phyloP scores from a whole-genome alignment of 805 yeast genomes.

The Isabelozyma pseudorhagii region DNA sequence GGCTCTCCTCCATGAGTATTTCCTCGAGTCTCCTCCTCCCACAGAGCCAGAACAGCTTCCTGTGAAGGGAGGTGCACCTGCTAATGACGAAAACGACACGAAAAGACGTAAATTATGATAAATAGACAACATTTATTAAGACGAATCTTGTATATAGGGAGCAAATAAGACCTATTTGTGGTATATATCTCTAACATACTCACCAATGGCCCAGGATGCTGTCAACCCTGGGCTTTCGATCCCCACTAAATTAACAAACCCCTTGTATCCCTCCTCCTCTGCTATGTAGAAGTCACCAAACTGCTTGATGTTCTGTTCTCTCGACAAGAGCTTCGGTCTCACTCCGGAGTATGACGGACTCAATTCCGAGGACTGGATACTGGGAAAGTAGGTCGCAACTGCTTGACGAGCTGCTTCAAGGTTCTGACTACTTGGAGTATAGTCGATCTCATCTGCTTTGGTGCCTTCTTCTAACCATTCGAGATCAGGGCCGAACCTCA shows the following conservation, averaged over 20 bases:
- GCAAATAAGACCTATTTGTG: constrained; percentile 7
- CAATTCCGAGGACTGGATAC: constrained; percentile 47
- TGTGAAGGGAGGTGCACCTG: constrained; percentile 23
- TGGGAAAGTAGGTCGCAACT: constrained; percentile 62
- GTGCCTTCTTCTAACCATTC: constrained; percentile 60
- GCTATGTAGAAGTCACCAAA: constrained; percentile 75
- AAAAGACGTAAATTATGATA: constrained; percentile 17
- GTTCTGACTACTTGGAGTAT: constrained; percentile 47
- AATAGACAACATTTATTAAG: neutral
- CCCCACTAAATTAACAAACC: constrained; percentile 76
- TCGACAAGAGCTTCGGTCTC: constrained; percentile 67
- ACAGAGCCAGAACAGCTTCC: constrained; percentile 68
- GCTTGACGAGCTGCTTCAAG: constrained; percentile 55
- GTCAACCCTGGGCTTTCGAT: constrained; percentile 93
- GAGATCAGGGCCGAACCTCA: constrained; percentile 85
- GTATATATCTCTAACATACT: constrained; percentile 49
- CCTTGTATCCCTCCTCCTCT: constrained; percentile 68
- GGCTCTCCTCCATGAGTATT: constrained; percentile 66
- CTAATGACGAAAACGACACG: constrained; percentile 9
- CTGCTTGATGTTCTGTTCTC: constrained; percentile 28
- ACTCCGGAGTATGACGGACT: constrained; percentile 77
- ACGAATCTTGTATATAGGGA: neutral
- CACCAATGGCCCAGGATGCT: constrained; percentile 77
- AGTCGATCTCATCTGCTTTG: constrained; percentile 36
- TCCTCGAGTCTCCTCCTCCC: constrained; percentile 71